Evolutionary conservation across 345 rosid genomes (phyloP), one percentile per base, ranked within the genome.

Genomic region (Camelina laxa): DNA sequence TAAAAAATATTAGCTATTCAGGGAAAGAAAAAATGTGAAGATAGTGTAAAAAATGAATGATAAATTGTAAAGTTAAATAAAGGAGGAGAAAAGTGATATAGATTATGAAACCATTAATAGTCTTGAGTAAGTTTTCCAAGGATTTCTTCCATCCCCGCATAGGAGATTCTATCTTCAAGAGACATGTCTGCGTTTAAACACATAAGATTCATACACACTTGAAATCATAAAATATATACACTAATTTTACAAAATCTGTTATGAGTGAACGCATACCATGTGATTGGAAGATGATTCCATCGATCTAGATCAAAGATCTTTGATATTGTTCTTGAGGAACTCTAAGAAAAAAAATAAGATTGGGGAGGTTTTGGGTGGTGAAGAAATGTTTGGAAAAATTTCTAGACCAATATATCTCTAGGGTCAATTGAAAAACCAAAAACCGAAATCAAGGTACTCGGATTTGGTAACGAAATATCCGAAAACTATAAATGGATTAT

Each of bases 121-220:
- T n/a, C 14, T 58, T 35, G 20, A 70, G 33, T 19, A 71, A 35
- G 1, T 22, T 60, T 47, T 22, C 30, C 60, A 71, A 15, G 1
- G 51, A 60, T 49, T 49, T 71, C 3, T 60, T 62, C 65, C 65
- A 70, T 42, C 74, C 36, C 0, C 22, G 0, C 8, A n/a, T 20
- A 11, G 67, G 27, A n/a, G 67, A 49, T 15, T 60, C 39, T 36
- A 71, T 71, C 51, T 60, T 50, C 67, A 70, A 57, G 22, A 70
- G 67, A 35, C 75, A 59, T 58, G 57, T 47, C 58, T 59, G 10
- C 60, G 2, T 0, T 41, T 15, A 2, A 44, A 33, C 20, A 70
- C 36, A 14, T 70, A 17, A 44, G 19, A 11, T 57, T 50, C 14
- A 70, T 30, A 19, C 36, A 70, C 7, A 13, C 11, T 7, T 17